These are phyloP conservation scores for Blastobotrys aristatus DNA, from an alignment of 1,139 yeast species.

Conservation along the genomic window DNA sequence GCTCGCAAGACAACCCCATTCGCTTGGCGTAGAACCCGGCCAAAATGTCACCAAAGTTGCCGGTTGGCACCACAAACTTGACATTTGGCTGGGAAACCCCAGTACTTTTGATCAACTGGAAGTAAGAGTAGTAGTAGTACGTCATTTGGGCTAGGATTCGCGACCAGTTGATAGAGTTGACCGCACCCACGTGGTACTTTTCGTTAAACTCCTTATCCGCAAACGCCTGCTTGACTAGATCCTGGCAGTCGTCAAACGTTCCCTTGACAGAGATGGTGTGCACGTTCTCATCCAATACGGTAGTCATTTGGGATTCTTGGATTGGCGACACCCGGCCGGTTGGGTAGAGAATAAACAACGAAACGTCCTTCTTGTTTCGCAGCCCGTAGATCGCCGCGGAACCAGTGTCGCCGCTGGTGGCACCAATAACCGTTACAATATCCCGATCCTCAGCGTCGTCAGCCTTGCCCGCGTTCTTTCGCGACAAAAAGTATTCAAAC, in stretches of 20 bases:
- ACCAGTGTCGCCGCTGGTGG: conserved; percentile 98
- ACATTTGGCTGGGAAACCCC: conserved; percentile 37
- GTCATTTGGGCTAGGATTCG: conserved; percentile 97
- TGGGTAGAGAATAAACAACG: conserved; percentile 93
- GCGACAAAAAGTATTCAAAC: conserved; percentile 81
- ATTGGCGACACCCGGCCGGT: conserved; percentile 96
- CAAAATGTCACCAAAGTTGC: conserved; percentile 95
- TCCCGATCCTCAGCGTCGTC: conserved; percentile 56
- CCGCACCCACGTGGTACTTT: conserved; percentile 93
- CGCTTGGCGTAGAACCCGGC: conserved; percentile 93
- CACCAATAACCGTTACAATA: conserved; percentile 92
- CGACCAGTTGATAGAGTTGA: conserved; percentile 98
- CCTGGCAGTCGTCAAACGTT: conserved; percentile 97
- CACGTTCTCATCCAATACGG: conserved; percentile 89
- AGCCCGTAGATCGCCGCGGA: conserved; percentile 98
- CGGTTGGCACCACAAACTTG: conserved; percentile 92
- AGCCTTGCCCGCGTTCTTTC: conserved; percentile 63
- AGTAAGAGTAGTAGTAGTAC: conserved; percentile 88
- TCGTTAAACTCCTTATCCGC: conserved; percentile 82
- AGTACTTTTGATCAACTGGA: conserved; percentile 53
- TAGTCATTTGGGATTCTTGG: conserved; percentile 98
- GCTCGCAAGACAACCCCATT: conserved; percentile 89
- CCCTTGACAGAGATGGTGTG: conserved; percentile 94
- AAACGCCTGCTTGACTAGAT: conserved; percentile 86
- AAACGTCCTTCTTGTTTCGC: conserved; percentile 92